A percentile compares a stretch with the other conserved stretches of the same genome.
Evolutionary conservation across 805 yeast genomes (phyloP).

Genomic region (Blastobotrys parvus): DNA sequence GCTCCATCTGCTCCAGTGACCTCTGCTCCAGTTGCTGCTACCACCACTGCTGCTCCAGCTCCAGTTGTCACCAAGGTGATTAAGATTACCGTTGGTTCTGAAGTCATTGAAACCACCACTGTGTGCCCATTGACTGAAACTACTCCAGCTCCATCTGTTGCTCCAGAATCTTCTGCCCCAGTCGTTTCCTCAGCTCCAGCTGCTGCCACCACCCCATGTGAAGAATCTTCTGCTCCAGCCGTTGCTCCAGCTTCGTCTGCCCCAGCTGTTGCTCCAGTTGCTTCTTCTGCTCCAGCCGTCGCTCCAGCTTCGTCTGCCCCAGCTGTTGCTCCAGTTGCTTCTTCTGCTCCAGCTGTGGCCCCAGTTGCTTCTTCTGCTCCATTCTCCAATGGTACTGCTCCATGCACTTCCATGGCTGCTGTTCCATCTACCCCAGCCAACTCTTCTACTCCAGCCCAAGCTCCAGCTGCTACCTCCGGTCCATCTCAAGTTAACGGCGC

Average conservation of each 20-base stretch:
- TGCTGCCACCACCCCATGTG: slow-evolving; percentile 1
- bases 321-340: slow-evolving; percentile 1
- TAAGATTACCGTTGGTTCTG: slow-evolving; percentile 6
- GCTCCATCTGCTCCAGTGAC: slow-evolving; percentile 4
- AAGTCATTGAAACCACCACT: slow-evolving; percentile 8
- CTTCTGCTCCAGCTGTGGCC: slow-evolving; percentile 3
- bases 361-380: not conserved
- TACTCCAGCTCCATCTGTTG: slow-evolving; percentile 3
- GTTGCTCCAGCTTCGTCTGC: slow-evolving; percentile 1
- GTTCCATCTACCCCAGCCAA: not conserved
- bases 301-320: slow-evolving; percentile 4
- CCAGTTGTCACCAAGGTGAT: slow-evolving; percentile 9
- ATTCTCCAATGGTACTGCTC: not conserved
- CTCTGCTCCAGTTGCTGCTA: slow-evolving; percentile 6
- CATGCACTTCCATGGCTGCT: not conserved
- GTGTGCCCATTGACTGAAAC: slow-evolving; percentile 5
- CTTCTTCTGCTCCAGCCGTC: not conserved
- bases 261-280: slow-evolving; percentile 3
- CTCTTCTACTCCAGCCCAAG: slow-evolving; percentile 2
- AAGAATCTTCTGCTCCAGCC: not conserved
- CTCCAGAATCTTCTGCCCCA: slow-evolving; percentile 3
- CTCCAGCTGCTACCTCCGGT: slow-evolving; percentile 4
- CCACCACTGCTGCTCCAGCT: slow-evolving; percentile 5
- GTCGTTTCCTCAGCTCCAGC: slow-evolving; percentile 3
- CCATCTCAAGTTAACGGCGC: slow-evolving; percentile 3